Base-by-base conservation (phyloP, 805 yeast genomes). In the Tanozyma kutaoensis region DNA sequence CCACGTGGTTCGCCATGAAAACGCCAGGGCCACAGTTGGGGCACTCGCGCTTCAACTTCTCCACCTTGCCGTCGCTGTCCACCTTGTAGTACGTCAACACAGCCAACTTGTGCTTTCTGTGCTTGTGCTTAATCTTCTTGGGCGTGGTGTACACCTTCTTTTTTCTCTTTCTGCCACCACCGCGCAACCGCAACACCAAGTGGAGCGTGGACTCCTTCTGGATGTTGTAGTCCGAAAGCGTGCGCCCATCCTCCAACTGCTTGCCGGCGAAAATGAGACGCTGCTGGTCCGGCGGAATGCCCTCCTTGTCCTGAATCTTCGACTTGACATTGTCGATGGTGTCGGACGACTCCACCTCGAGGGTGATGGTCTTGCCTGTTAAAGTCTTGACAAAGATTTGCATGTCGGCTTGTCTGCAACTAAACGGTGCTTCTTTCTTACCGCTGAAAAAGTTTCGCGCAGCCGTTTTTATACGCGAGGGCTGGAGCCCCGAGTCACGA, bases 81-180 rank as follows among this genome's bases (percentile, higher is more conserved):
- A 91, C 96, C 77, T 88, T 86, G 85, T 86, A 91, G 91, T 88
- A 91, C 61, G 93, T 85, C 66, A 91, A 80, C 65, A 91, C 96
- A 67, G 96, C 97, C 59, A 91, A 76, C 81, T 91, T 91, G 69
- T 81, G 82, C 76, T 88, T 91, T 82, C 81, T 91, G 80, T 84
- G 95, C 80, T 85, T 86, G 93, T 91, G 97, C 72, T 70, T 82
- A 72, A 91, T 82, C 80, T 86, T 93, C 86, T 91, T 91, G 75
- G 98, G 98, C 61, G 97, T 88, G 72, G 97, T 88, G 88, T 88
- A 91, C 62, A 85, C 96, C 93, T 88, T 88, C 95, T 91, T 91
- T 91, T 91, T 91, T 78, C 95, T 88, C 91, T 91, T 91, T 82
- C 86, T 91, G 62, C 66, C 66, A 39, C 43, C 43, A 74, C 93